phyloP scores from a whole-genome alignment of 2,329 filamentous ascomycete species.

The Gyromitra esculenta region DNA sequence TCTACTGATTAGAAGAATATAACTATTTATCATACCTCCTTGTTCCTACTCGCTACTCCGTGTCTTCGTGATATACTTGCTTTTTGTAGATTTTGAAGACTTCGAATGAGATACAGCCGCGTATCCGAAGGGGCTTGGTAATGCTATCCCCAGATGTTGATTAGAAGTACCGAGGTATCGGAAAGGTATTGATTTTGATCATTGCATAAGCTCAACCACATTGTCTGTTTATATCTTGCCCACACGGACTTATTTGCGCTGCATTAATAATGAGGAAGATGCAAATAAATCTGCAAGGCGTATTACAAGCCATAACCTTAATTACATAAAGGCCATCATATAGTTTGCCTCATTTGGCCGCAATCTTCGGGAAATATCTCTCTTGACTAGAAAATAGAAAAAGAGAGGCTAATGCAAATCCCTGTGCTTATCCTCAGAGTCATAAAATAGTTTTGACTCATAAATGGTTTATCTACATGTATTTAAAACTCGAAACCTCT shows the following conservation, averaged over 20 bases:
- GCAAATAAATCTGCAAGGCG: background rate
- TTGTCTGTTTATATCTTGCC: too few species aligned
- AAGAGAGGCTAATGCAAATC: conserved; percentile 1
- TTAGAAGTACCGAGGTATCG: background rate
- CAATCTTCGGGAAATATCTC: background rate
- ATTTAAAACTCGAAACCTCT: too few species aligned
- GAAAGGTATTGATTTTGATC: background rate
- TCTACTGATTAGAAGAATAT: background rate
- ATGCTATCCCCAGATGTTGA: background rate
- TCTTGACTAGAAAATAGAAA: background rate
- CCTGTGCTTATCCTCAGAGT: background rate
- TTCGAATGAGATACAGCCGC: background rate
- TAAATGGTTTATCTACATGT: too few species aligned
- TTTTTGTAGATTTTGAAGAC: background rate
- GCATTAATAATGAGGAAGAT: background rate
- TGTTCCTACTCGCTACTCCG: background rate
- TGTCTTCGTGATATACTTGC: background rate
- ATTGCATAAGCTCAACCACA: background rate
- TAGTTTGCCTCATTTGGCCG: background rate
- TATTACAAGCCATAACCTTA: background rate
- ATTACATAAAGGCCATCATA: background rate
- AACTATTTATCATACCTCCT: background rate
- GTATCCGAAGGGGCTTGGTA: background rate
- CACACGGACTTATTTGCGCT: background rate
- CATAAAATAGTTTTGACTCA: background rate